Conservation (phyloP, 1,284 basidiomycete species). For the Ceratobasidium sp. region DNA sequence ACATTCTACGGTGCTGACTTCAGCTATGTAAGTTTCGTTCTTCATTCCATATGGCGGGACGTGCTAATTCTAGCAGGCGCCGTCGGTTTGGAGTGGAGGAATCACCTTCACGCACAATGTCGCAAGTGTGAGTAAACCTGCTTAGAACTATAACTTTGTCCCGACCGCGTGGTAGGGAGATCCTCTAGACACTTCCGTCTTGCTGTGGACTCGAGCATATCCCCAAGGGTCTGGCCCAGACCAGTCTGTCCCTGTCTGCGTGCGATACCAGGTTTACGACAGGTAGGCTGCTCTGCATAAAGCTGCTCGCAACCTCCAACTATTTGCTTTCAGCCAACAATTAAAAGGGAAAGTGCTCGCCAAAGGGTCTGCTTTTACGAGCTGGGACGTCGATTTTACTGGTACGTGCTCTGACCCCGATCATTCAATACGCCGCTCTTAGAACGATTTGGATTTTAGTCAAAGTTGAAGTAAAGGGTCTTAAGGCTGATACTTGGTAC, state of each 20-base stretch:
- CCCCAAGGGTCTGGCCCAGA: slow-evolving; percentile 56
- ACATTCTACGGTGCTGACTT: slow-evolving; percentile 63
- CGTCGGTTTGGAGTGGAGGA: slow-evolving; percentile 62
- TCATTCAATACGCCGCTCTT: too few species aligned
- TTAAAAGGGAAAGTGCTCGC: slow-evolving; percentile 55
- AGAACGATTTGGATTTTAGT: slow-evolving; percentile 45
- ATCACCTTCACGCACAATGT: slow-evolving; percentile 65
- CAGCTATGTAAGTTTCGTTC: slow-evolving; percentile 54
- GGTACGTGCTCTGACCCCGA: not conserved
- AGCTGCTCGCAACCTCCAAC: not conserved
- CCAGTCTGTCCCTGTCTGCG: slow-evolving; percentile 65
- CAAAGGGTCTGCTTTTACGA: slow-evolving; percentile 63
- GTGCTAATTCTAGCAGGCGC: slow-evolving; percentile 50
- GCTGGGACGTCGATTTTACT: slow-evolving; percentile 70
- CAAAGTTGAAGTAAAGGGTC: slow-evolving; percentile 65
- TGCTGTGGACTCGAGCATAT: slow-evolving; percentile 68
- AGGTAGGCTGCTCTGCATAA: not conserved
- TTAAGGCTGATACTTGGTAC: slow-evolving; percentile 64
- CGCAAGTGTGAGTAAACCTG: slow-evolving; percentile 44
- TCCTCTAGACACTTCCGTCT: slow-evolving; percentile 64
- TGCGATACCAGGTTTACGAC: slow-evolving; percentile 55
- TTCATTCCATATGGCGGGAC: not conserved
- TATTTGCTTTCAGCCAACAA: slow-evolving; percentile 51
- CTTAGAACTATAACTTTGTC: slow-evolving; percentile 38
- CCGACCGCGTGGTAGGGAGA: slow-evolving; percentile 56